A percentile compares a stretch with the other conserved stretches of the same genome.
Conservation (phyloP, 768 basidiomycete species). For the Suillus occidentalis region DNA sequence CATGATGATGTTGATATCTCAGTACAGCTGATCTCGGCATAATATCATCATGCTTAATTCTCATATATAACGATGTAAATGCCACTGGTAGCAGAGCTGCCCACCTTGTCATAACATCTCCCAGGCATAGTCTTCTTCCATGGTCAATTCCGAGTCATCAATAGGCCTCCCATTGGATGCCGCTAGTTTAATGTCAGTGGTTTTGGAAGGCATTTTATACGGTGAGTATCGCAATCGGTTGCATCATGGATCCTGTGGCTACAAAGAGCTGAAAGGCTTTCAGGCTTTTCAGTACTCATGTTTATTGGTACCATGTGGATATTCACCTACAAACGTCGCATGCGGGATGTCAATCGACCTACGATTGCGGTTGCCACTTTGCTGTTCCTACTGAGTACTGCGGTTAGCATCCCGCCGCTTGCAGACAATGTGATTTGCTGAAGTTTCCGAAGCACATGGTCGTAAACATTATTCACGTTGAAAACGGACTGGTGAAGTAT, state of each 20-base stretch:
- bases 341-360: neutral
- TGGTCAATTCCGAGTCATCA: neutral
- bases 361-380: neutral
- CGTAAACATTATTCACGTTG: constrained; percentile 13
- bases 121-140: neutral
- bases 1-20: too few species aligned
- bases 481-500: constrained; percentile 20
- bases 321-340: neutral
- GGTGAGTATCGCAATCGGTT: neutral
- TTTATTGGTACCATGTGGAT: neutral
- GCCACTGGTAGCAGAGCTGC: neutral
- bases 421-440: neutral
- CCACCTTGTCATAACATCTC: neutral
- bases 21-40: too few species aligned
- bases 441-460: constrained; percentile 13
- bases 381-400: neutral
- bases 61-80: neutral
- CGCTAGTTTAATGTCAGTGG: neutral
- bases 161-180: neutral
- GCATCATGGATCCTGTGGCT: neutral
- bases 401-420: neutral
- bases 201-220: neutral
- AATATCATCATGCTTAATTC: neutral
- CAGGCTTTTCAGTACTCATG: neutral
- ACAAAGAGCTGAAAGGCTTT: neutral